These are phyloP conservation scores for Jatropha curcas DNA, from an alignment of 345 rosid species.

Conservation along the genomic window DNA sequence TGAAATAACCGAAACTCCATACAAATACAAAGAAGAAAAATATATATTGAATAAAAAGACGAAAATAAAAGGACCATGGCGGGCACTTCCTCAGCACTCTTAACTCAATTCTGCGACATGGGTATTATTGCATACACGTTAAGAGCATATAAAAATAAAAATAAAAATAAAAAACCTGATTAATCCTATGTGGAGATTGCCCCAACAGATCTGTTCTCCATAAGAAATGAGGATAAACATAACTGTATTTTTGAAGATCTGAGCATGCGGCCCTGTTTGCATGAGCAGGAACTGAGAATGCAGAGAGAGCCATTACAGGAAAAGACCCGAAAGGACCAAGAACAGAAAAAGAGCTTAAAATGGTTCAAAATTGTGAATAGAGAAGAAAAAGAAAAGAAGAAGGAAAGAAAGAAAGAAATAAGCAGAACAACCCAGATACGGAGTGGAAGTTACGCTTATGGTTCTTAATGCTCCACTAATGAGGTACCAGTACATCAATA, in stretches of 20 bases:
- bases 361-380: background rate
- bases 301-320: conserved; percentile 61
- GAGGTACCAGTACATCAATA: background rate
- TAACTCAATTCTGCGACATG: conserved; percentile 3
- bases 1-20: conserved; percentile 8
- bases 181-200: conserved; percentile 39
- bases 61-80: background rate
- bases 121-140: conserved; percentile 5
- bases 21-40: conserved; percentile 1
- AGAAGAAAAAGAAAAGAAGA: background rate
- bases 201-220: conserved; percentile 49
- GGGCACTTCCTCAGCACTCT: conserved; percentile 5
- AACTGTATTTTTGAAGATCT: conserved; percentile 41
- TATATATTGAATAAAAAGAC: background rate
- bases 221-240: conserved; percentile 43
- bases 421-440: conserved; percentile 17
- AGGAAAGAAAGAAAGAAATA: too few relatives aligned
- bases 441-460: background rate
- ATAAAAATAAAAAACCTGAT: conserved; percentile 37
- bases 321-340: background rate
- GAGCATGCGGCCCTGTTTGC: conserved; percentile 33
- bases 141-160: conserved; percentile 16
- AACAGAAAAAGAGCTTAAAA: background rate
- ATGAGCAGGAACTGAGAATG: conserved; percentile 64
- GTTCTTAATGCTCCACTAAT: conserved; percentile 12